Base-by-base conservation (phyloP, 2,329 filamentous ascomycete species). In the Xylogone sp. region DNA sequence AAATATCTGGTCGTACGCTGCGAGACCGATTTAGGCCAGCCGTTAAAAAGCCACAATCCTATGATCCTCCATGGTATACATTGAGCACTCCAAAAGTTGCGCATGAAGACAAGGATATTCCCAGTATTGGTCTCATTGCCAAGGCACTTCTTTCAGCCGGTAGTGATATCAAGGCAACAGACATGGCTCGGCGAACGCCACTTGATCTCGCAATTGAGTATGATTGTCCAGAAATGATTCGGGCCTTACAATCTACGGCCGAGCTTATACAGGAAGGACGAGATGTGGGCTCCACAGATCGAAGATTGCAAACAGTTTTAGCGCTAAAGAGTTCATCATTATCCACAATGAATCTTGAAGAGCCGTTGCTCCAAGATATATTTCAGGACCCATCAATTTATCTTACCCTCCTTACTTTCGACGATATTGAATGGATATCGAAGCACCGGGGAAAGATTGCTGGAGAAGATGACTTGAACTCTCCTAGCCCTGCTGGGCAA, bases 161-260 rank as follows among this genome's bases (percentile, higher is more conserved):
- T 19, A 47, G 47, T 43, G 48, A 51, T 48, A 42, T 34, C 22
- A 42, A 24, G 21, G 51, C 13, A 29, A 18, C 20, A 34, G 45
- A 48, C 45, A 42, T 29, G 16, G 18, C 24, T 24, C 18, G 8
- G 21, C 44, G 21, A 20, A 51, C 46, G 42, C 52, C 48, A 2
- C 51, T 54, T 13, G 50, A 55, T 43, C 31, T 52, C 7, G 48
- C 50, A 8, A 45, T 55, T 29, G 27, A 22, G 45, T 47, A 50
- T 43, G 47, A 50, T 29, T 55, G 50, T 49, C 27, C 29, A 34
- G 53, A 52, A 21, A 50, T 49, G 47, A 19, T 53, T 16, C 44
- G 45, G 22, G 42, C 21, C 19, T 44, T 53, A 45, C 12, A 48
- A 48, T 48, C 29, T 42, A 27, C 22, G 18, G 29, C 22, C 12